Percentiles rank a stretch among this genome's conserved stretches.
Conservation (phyloP, 345 rosid species). For the rapeseed (Brassica napus) region DNA sequence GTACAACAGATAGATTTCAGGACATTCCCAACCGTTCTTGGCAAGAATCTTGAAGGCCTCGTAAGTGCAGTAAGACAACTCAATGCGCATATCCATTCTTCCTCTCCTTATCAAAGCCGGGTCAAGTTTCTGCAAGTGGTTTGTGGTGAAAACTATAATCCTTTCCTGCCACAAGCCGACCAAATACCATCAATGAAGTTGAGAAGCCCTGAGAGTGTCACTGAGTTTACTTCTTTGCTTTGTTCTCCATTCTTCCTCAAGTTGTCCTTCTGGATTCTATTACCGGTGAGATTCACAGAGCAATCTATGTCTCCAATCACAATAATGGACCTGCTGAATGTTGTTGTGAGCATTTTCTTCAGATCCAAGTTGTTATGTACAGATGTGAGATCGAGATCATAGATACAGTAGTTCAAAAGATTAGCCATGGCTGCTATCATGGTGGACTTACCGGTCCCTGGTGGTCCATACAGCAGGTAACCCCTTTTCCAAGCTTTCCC, state of each 20-base stretch:
- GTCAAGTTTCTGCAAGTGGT: neutral
- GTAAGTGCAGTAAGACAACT: neutral
- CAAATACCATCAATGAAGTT: neutral
- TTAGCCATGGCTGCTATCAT: neutral
- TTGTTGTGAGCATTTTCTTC: neutral
- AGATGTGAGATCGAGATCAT: neutral
- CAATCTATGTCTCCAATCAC: neutral
- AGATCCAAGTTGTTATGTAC: neutral
- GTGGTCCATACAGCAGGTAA: neutral
- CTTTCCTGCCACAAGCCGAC: neutral
- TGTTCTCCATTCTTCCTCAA: neutral
- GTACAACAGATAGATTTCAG: too few species aligned
- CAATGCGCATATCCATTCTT: neutral
- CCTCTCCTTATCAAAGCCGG: neutral
- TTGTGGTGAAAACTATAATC: neutral
- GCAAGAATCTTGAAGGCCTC: neutral
- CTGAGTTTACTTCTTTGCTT: neutral
- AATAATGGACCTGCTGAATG: neutral
- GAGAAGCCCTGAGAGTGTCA: neutral
- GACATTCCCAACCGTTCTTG: neutral
- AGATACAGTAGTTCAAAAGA: neutral
- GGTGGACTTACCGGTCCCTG: neutral
- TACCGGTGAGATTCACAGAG: neutral
- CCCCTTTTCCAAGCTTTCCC: neutral
- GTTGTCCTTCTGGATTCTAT: neutral